Conservation (phyloP, 1,139 yeast genomes). For the Protomyces inundatus region DNA sequence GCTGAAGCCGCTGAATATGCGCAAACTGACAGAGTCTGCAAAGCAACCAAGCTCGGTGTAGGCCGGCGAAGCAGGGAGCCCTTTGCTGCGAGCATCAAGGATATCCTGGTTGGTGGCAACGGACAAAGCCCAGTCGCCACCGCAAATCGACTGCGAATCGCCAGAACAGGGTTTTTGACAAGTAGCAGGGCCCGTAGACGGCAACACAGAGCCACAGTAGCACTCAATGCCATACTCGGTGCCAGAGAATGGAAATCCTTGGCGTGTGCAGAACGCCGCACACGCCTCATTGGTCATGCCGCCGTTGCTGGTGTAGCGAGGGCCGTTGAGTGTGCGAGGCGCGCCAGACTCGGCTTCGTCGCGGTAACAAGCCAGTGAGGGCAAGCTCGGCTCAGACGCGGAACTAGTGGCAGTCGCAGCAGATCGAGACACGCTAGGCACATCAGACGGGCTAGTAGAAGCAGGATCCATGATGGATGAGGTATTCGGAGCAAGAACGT, state of each 20-base stretch:
- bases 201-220: constrained; percentile 5
- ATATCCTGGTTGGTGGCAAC: neutral
- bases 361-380: no score
- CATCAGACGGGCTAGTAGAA: no score
- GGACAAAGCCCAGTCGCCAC: constrained; percentile 5
- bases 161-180: constrained; percentile 14
- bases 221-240: constrained; percentile 18
- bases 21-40: neutral
- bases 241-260: constrained; percentile 6
- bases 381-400: no score
- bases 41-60: constrained; percentile 7
- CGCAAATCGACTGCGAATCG: constrained; percentile 10
- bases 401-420: no score
- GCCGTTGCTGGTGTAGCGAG: neutral
- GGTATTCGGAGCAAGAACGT: no score
- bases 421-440: no score
- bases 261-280: constrained; percentile 11
- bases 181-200: neutral
- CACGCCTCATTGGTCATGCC: constrained; percentile 22
- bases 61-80: neutral
- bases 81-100: neutral
- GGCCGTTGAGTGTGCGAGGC: constrained; percentile 6
- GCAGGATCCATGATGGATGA: no score
- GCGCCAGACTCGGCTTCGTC: no score
- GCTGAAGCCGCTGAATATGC: constrained; percentile 10